Evolutionary conservation across 495 filamentous ascomycete species (phyloP).

Genomic region (Lasiosphaeria ovina): DNA sequence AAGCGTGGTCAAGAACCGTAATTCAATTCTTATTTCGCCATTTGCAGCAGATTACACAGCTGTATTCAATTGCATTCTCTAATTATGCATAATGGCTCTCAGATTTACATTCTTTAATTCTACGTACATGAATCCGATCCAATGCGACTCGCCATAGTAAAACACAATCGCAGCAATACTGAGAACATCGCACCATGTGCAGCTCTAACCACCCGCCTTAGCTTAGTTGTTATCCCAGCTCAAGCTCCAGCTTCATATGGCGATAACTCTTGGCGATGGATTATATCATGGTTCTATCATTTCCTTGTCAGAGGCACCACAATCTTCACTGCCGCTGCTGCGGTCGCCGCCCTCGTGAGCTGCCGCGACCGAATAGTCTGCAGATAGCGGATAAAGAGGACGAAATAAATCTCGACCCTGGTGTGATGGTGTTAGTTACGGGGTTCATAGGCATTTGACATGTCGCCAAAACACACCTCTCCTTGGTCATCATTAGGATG

Average conservation of each 20-base stretch:
- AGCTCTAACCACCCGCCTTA: no score
- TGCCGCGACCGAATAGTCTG: slow-evolving; percentile 67
- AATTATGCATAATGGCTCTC: no score
- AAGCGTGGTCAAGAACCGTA: no score
- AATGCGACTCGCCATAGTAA: no score
- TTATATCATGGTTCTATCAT: slow-evolving; percentile 22
- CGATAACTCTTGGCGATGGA: background rate
- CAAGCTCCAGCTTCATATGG: background rate
- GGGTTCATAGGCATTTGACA: background rate
- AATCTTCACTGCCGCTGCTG: slow-evolving; percentile 51
- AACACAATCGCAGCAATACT: no score
- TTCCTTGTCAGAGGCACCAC: slow-evolving; percentile 47
- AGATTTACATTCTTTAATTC: no score
- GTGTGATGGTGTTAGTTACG: slow-evolving; percentile 23
- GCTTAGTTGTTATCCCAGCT: no score
- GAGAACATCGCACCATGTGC: no score
- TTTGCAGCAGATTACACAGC: no score
- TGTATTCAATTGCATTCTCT: no score
- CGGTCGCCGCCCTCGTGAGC: slow-evolving; percentile 63
- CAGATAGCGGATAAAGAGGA: slow-evolving; percentile 81
- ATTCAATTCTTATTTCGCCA: no score
- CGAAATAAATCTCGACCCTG: slow-evolving; percentile 87
- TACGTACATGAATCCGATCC: no score
- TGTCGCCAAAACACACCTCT: slow-evolving; percentile 61
- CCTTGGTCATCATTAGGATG: slow-evolving; percentile 98